phyloP scores from a whole-genome alignment of 2,329 filamentous ascomycete genomes.

The Cladosporium sp. region DNA sequence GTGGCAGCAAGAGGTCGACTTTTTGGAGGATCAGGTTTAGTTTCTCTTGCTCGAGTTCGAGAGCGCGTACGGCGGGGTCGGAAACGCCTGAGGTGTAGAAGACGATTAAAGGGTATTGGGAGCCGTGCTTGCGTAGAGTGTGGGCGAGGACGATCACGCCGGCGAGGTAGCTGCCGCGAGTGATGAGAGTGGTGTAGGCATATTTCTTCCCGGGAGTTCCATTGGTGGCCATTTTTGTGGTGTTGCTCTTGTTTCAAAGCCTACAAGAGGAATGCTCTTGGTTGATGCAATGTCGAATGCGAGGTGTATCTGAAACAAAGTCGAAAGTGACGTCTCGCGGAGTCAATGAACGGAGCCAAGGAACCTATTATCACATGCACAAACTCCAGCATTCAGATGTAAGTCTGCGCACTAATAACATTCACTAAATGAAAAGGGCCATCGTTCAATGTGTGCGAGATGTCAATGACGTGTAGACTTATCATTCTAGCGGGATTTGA shows the following conservation, averaged over 20 bases:
- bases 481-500: background rate
- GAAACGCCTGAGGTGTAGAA: constrained; percentile 44
- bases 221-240: background rate
- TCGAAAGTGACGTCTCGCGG: no score
- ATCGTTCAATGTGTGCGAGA: background rate
- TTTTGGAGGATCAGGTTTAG: constrained; percentile 38
- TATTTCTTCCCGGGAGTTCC: constrained; percentile 17
- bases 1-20: constrained; percentile 40
- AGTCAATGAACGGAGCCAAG: no score
- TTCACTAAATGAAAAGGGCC: no score
- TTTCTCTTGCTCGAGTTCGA: constrained; percentile 38
- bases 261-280: no score
- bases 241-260: no score
- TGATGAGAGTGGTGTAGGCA: constrained; percentile 49
- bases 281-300: no score
- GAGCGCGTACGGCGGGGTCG: constrained; percentile 35
- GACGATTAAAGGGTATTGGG: constrained; percentile 46
- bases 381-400: no score
- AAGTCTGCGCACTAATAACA: no score
- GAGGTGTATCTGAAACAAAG: no score
- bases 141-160: constrained; percentile 49
- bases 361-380: no score
- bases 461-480: background rate
- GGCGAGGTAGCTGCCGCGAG: constrained; percentile 48
- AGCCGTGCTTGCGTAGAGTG: constrained; percentile 43